A percentile compares a stretch with the other conserved stretches of the same genome.
Conservation (phyloP, 1,139 yeast genomes). For the Meyerozyma guilliermondii region DNA sequence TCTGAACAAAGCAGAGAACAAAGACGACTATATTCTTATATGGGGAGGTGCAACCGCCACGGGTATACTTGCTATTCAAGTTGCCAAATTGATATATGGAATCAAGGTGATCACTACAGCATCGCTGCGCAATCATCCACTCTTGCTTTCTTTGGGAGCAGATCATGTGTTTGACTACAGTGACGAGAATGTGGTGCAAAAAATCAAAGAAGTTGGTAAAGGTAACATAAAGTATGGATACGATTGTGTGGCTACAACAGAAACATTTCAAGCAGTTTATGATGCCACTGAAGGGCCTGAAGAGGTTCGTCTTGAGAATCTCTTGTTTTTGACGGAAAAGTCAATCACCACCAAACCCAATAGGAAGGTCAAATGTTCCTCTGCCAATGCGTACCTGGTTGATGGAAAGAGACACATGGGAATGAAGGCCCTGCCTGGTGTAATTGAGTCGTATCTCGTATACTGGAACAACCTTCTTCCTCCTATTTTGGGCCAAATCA, state of each 20-base stretch:
- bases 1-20: constrained; percentile 11
- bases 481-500: constrained; percentile 8
- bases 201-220: constrained; percentile 11
- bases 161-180: constrained; percentile 22
- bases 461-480: constrained; percentile 4
- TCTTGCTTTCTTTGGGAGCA: constrained; percentile 17
- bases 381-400: background rate
- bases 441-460: constrained; percentile 12
- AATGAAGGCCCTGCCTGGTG: constrained; percentile 16
- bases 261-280: constrained; percentile 16
- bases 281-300: constrained; percentile 14
- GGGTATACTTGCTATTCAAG: constrained; percentile 23
- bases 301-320: constrained; percentile 19
- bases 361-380: constrained; percentile 23
- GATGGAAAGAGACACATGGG: constrained; percentile 10
- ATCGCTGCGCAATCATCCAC: constrained; percentile 14
- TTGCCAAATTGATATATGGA: constrained; percentile 21
- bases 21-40: constrained; percentile 7
- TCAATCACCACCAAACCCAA: constrained; percentile 13
- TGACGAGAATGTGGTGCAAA: constrained; percentile 12
- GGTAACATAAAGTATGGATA: constrained; percentile 16
- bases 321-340: constrained; percentile 20
- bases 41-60: constrained; percentile 26
- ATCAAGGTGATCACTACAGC: constrained; percentile 22
- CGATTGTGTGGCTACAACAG: constrained; percentile 15